Percentiles rank a stretch among this genome's conserved stretches.
Conservation (phyloP, 306 rosid species). For the Sindora glabra region DNA sequence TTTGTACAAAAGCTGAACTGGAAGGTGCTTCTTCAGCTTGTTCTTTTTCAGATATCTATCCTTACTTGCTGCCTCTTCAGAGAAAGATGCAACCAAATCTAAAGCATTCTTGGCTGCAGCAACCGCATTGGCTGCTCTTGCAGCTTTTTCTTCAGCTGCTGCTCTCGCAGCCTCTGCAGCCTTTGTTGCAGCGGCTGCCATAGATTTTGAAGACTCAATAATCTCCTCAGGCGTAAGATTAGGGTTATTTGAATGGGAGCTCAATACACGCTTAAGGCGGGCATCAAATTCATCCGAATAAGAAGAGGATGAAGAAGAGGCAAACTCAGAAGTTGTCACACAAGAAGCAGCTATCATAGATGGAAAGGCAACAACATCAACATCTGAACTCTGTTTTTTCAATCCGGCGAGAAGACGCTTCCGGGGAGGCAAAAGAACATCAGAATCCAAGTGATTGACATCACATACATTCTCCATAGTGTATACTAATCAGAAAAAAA, state of each 20-base stretch:
- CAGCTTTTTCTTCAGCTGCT: slow-evolving; percentile 75
- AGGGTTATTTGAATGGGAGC: slow-evolving; percentile 46
- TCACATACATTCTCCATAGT: slow-evolving; percentile 79
- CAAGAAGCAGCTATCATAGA: slow-evolving; percentile 53
- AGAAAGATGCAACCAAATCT: slow-evolving; percentile 77
- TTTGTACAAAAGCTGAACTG: slow-evolving; percentile 89
- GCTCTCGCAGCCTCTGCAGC: slow-evolving; percentile 77
- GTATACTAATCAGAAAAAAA: slow-evolving; percentile 22
- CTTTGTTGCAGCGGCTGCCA: slow-evolving; percentile 57
- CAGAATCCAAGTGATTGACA: slow-evolving; percentile 72
- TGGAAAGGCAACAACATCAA: slow-evolving; percentile 39
- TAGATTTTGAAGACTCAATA: slow-evolving; percentile 56
- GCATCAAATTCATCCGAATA: slow-evolving; percentile 51
- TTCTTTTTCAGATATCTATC: slow-evolving; percentile 62
- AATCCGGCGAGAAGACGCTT: slow-evolving; percentile 95
- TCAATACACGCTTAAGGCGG: slow-evolving; percentile 59
- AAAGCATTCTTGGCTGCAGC: slow-evolving; percentile 84
- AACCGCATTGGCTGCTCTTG: slow-evolving; percentile 76
- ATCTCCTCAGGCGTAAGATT: slow-evolving; percentile 67
- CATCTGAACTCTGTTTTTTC: slow-evolving; percentile 69
- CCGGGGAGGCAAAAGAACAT: slow-evolving; percentile 91
- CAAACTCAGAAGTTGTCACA: slow-evolving; percentile 33
- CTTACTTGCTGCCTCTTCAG: slow-evolving; percentile 48
- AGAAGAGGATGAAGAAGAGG: slow-evolving; percentile 39
- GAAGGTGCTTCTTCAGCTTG: slow-evolving; percentile 87